A percentile compares a stretch with the other conserved stretches of the same genome.
phyloP scores from a whole-genome alignment of 176 grass and related monocot species.

The Sorghum bicolor region DNA sequence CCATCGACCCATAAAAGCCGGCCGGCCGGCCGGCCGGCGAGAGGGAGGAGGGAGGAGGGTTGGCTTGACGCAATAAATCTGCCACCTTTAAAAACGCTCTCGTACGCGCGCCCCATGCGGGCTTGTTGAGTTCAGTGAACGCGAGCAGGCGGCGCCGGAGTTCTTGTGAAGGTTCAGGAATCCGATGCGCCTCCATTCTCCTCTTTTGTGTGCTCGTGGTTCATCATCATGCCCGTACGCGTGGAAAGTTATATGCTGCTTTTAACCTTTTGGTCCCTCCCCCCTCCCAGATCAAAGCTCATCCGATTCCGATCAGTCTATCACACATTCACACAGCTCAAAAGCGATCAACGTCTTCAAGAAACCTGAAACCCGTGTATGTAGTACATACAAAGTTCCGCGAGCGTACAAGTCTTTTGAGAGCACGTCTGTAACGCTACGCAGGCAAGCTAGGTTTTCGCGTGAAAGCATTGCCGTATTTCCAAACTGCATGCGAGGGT shows the following conservation, averaged over 20 bases:
- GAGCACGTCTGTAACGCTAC: background rate
- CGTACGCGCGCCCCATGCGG: slow-evolving; percentile 36
- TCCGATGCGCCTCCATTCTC: slow-evolving; percentile 41
- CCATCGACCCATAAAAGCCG: slow-evolving; percentile 21
- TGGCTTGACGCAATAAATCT: slow-evolving; percentile 32
- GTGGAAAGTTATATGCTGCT: background rate
- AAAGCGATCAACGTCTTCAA: background rate
- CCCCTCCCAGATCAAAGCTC: background rate
- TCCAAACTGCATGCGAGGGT: background rate
- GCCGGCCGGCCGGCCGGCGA: background rate
- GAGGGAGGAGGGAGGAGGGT: background rate
- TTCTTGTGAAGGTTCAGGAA: slow-evolving; percentile 53
- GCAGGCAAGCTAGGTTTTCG: background rate
- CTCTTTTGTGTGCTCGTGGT: background rate
- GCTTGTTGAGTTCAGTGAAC: slow-evolving; percentile 34
- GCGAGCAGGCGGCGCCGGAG: background rate
- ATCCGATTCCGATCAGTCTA: background rate
- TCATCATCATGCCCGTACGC: too few species aligned
- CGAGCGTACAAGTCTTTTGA: background rate
- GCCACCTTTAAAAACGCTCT: slow-evolving; percentile 7
- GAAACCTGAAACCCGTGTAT: background rate
- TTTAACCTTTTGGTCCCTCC: background rate
- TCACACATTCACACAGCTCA: slow-evolving; percentile 1
- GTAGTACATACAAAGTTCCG: background rate
- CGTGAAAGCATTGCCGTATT: background rate